Base-by-base conservation (phyloP, 768 basidiomycete genomes). In the Suillus bovinus region DNA sequence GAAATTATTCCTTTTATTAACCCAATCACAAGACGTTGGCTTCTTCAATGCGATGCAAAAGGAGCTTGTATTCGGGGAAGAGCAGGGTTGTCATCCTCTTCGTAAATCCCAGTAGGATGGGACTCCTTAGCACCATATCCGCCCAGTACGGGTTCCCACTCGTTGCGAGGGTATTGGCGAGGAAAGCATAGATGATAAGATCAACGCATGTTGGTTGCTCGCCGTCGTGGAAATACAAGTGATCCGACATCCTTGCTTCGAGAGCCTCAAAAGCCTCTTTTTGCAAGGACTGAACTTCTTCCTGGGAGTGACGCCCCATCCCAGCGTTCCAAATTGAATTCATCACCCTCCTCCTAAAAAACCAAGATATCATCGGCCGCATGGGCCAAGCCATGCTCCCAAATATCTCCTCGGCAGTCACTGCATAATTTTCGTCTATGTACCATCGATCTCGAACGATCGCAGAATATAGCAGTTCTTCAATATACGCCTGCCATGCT, bases 401-500 rank as follows among this genome's bases (percentile, higher is more conserved):
- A 56, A 73, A 67, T 6, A 31, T n/a, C 17, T 73, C 70, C 24
- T 34, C 16, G 5, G 47, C 16, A 9, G 59, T 63, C 27, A 62
- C 59, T 22, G 53, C 63, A 36, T 64, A 73, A 61, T 77, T 77
- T 49, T 65, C 65, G 31, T 73, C 66, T 36, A 71, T 4, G 60
- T 3, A 67, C 74, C 76, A 77, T n/a, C 74, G 66, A 59, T 74
- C 70, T 55, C 68, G 69, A 2, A 76, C 61, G 55, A 76, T 44
- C 20, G 73, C 70, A 29, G 36, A 16, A 34, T 76, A 76, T 61
- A 77, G 11, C 54, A 69, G 8, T 34, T 76, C 74, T 59, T 76
- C 74, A 31, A 76, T 27, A 49, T 68, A 76, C 14, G 67, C 73
- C 36, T 76, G 74, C 58, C 73, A 74, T 17, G 76, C 76, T 60